Evolutionary conservation across 2,329 filamentous ascomycete species (phyloP), one percentile per base, ranked within the genome.

Genomic region (Alternaria sp.): DNA sequence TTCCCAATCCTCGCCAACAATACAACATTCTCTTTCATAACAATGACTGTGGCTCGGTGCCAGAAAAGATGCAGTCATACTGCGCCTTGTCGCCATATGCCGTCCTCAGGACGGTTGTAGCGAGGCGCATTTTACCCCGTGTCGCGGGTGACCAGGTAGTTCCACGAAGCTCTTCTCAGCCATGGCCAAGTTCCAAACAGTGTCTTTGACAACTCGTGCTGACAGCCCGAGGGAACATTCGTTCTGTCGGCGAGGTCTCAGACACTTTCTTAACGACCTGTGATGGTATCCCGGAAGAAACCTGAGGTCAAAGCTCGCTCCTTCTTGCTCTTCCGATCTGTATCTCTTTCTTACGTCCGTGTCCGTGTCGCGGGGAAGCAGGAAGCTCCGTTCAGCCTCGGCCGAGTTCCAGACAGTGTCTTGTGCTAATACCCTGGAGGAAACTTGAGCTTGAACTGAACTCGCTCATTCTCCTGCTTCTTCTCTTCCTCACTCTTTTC

Each of bases 201-300:
- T 65, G 25, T 65, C 57, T 73, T 44, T 32, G 26, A 40, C 25
- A 62, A 58, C 57, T 13, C 19, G 46, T 68, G 61, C 69, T 73
- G 78, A 67, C 75, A 74, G 17, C 72, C 75, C 17, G 76, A 76
- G 56, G 76, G 76, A 53, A 75, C 73, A 62, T 73, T 74, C 63
- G 36, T 10, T 17, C 36, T 10, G 36, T 40, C 4, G 36, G 36
- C 9, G 15, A 17, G 36, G 36, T 40, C 36, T 40, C 36, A 40
- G n/a, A 17, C 36, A 40, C 36, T 17, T 40, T 40, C n/a, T 40
- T 40, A 40, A 40, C 5, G 36, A 17, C 36, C n/a, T 17, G 36
- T 17, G n/a, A 17, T 40, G 3, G 36, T 17, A 17, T 11, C 9
- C 36, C 8, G 8, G 15, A 17, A 17, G 36, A 40, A 11, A 40